phyloP scores from a whole-genome alignment of 2,329 filamentous ascomycete species.

The Aureobasidium sp. region DNA sequence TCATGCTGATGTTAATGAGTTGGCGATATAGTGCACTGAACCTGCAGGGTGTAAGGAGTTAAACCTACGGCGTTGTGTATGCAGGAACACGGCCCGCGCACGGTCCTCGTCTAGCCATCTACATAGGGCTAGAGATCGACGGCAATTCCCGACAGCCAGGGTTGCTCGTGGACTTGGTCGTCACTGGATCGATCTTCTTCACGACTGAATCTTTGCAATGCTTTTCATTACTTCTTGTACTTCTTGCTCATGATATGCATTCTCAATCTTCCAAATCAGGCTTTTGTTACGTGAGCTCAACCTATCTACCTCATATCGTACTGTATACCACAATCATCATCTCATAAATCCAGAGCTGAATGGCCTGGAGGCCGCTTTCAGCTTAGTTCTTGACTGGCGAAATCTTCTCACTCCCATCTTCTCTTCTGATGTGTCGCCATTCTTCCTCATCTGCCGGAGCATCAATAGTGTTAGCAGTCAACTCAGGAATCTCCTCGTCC shows the following conservation, averaged over 20 bases:
- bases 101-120: not conserved
- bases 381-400: not conserved
- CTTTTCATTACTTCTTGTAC: too few relatives aligned
- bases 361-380: not conserved
- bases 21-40: conserved; percentile 2
- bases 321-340: not conserved
- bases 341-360: not conserved
- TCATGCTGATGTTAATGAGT: conserved; percentile 3
- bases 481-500: conserved; percentile 40
- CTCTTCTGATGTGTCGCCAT: conserved; percentile 26
- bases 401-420: conserved; percentile 6
- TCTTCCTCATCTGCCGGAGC: conserved; percentile 34
- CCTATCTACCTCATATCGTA: not conserved
- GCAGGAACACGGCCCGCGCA: conserved; percentile 7
- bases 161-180: not conserved
- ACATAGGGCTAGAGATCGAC: not conserved
- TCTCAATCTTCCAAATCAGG: not conserved
- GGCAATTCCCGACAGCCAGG: not conserved
- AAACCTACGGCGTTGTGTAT: conserved; percentile 7
- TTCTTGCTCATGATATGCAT: too few relatives aligned
- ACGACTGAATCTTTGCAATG: too few relatives aligned
- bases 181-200: not conserved
- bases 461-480: conserved; percentile 36
- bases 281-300: not conserved
- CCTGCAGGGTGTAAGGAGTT: conserved; percentile 6